Evolutionary conservation across 2,329 filamentous ascomycete species (phyloP).

Genomic region (Boeremia exigua): DNA sequence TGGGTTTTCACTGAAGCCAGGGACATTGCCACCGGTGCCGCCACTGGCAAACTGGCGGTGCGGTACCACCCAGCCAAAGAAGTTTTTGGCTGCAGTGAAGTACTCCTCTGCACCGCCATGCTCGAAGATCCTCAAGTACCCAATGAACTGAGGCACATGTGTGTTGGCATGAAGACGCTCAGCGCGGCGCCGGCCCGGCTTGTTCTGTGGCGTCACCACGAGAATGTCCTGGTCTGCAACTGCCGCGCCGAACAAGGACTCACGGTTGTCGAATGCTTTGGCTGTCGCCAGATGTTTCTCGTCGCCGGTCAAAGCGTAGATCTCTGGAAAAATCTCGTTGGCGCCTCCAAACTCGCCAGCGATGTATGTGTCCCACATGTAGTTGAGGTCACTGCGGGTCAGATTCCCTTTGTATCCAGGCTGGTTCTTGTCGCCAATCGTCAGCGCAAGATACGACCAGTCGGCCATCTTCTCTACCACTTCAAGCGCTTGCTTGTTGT

Average conservation of each 20-base stretch:
- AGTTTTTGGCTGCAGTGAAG: constrained; percentile 4
- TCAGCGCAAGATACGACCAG: constrained; percentile 4
- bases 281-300: constrained; percentile 2
- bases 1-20: constrained; percentile 3
- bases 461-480: constrained; percentile 5
- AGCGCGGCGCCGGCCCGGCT: constrained; percentile 1
- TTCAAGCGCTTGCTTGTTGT: constrained; percentile 1
- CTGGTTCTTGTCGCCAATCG: constrained; percentile 3
- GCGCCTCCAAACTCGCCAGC: constrained; percentile 6
- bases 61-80: constrained; percentile 1
- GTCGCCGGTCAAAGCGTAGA: constrained; percentile 2
- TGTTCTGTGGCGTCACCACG: background rate
- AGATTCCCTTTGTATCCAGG: constrained; percentile 5
- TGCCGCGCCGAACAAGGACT: constrained; percentile 2
- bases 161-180: constrained; percentile 8
- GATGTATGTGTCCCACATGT: constrained; percentile 11
- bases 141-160: constrained; percentile 2
- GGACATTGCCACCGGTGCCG: background rate
- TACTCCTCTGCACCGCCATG: constrained; percentile 1
- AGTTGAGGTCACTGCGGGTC: constrained; percentile 8
- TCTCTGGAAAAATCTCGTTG: constrained; percentile 4
- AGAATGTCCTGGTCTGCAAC: constrained; percentile 1
- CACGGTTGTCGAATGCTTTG: constrained; percentile 3
- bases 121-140: constrained; percentile 2
- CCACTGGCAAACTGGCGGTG: constrained; percentile 5